Evolutionary conservation across 805 yeast genomes (phyloP).

Genomic region (Starmera caribaea): DNA sequence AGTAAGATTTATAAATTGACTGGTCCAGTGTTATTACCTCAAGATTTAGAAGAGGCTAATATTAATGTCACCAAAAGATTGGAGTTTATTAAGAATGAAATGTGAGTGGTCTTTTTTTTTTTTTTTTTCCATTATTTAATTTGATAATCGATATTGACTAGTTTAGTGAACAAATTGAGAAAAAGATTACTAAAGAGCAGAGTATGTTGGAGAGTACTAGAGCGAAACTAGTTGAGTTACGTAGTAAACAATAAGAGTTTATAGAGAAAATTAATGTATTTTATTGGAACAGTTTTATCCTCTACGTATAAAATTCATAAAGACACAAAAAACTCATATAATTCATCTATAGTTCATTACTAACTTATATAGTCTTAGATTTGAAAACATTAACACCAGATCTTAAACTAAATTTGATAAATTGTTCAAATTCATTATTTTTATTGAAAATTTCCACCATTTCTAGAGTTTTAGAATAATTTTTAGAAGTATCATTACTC

Average conservation of each 20-base stretch:
- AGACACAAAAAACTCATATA: background rate
- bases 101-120: constrained; percentile 22
- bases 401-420: constrained; percentile 55
- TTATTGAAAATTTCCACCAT: constrained; percentile 36
- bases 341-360: too few species aligned
- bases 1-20: constrained; percentile 80
- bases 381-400: constrained; percentile 55
- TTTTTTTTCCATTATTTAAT: background rate
- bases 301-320: constrained; percentile 1
- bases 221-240: constrained; percentile 38
- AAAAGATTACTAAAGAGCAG: constrained; percentile 49
- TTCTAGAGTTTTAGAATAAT: constrained; percentile 45
- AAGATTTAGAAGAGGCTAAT: constrained; percentile 74
- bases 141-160: constrained; percentile 1
- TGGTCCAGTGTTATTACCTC: constrained; percentile 89
- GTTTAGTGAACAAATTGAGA: constrained; percentile 51
- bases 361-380: constrained; percentile 21
- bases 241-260: constrained; percentile 20
- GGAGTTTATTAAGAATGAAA: constrained; percentile 77
- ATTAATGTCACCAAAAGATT: constrained; percentile 80
- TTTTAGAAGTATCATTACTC: constrained; percentile 61
- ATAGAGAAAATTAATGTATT: too few species aligned
- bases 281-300: too few species aligned
- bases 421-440: constrained; percentile 63
- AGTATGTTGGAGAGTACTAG: constrained; percentile 49